Evolutionary conservation across 164 flowering plant genomes (phyloP), one percentile per base, ranked within the genome.

Genomic region (Hamamelis virginiana): DNA sequence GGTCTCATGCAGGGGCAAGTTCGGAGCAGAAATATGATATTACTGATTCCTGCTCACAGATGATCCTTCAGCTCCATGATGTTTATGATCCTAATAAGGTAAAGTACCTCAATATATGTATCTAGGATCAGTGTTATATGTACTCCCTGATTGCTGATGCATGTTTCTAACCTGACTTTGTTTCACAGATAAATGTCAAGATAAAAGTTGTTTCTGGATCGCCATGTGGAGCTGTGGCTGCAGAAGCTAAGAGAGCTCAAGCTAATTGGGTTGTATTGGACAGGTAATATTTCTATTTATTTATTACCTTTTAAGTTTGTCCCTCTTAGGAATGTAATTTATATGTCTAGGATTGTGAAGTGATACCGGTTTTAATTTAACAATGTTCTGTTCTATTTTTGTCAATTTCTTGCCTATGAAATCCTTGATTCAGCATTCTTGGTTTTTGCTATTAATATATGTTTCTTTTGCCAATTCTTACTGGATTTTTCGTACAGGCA

Each of bases 41-140:
- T 45, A 82, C 92, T 9, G 98, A 95, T 80, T 81, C 92, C 10
- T 92, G 86, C 76, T 95, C 98, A n/a, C 98, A 95, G 75, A 91
- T 95, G 99, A 90, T 95, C 71, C 95, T 92, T 70, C 97, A 90
- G 81, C 95, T 95, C 45, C 92, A 91, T 64, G 96, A 91, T 74
- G 97, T 92, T 69, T 92, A 91, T 80, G 94, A 95, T 80, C 97
- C 96, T 52, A 87, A 92, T 67, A 91, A 91, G 89, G 99, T 86
- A 19, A 46, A 62, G n/a, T 63, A n/a, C 38, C 41, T 61, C 12
- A 3, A 1, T 52, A 10, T 27, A 21, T 46, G 16, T 50, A 28
- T 18, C 11, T 59, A 25, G 28, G 47, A 15, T 22, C 1, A 44
- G 38, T 14, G 9, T 21, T 21, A 23, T 51, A 23, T 45, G 51